A percentile compares a stretch with the other conserved stretches of the same genome.
These are phyloP conservation scores for Aspergillus hiratsukae DNA, from an alignment of 2,329 filamentous ascomycete genomes.

Conservation along the genomic window DNA sequence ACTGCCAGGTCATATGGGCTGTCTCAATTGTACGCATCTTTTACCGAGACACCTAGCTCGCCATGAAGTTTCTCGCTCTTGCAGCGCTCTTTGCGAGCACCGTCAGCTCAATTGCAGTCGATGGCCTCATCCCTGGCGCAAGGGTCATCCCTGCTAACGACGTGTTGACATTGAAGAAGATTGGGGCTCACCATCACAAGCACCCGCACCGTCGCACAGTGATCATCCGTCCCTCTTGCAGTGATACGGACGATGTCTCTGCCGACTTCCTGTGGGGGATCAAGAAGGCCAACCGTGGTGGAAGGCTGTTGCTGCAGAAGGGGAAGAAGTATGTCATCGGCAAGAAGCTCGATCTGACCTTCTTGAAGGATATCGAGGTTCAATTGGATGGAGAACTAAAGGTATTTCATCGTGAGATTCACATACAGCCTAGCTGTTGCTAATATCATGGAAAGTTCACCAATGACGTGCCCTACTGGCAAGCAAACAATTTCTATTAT, in stretches of 20 bases:
- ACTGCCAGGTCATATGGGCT: neutral
- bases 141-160: constrained; percentile 22
- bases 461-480: constrained; percentile 46
- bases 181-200: constrained; percentile 22
- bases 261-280: constrained; percentile 53
- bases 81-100: constrained; percentile 18
- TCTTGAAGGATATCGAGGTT: constrained; percentile 54
- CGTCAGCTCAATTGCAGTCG: constrained; percentile 6
- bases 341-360: constrained; percentile 54
- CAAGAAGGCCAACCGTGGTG: constrained; percentile 54
- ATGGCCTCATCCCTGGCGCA: constrained; percentile 20
- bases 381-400: constrained; percentile 55
- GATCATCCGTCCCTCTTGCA: constrained; percentile 50
- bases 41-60: neutral
- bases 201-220: constrained; percentile 41
- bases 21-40: neutral
- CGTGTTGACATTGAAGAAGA: constrained; percentile 10
- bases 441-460: constrained; percentile 35
- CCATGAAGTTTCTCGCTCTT: constrained; percentile 23
- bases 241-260: constrained; percentile 55
- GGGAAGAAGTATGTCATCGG: constrained; percentile 54
- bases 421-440: neutral
- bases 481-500: constrained; percentile 49
- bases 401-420: constrained; percentile 22
- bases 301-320: constrained; percentile 51